phyloP scores from a whole-genome alignment of 345 rosid genomes.

The Litchi chinensis region DNA sequence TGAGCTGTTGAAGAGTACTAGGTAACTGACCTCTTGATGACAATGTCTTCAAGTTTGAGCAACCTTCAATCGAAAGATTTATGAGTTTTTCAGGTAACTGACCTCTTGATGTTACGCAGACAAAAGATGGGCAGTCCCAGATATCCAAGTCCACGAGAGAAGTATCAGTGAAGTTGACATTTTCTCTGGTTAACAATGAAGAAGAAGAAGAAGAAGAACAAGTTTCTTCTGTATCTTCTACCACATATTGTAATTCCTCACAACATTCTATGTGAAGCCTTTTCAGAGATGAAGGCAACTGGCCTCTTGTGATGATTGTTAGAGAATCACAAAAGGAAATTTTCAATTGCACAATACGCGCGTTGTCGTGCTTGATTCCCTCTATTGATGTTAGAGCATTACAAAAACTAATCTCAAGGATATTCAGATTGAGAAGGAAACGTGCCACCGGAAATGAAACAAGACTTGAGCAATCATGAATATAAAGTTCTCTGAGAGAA shows the following conservation, averaged over 20 bases:
- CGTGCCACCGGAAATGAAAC: too few species aligned
- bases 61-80: background rate
- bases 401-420: background rate
- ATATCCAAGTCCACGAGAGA: slow-evolving; percentile 18
- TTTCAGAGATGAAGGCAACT: background rate
- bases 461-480: too few species aligned
- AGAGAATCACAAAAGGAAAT: background rate
- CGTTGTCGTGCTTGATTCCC: background rate
- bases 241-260: slow-evolving; percentile 19
- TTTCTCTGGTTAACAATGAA: background rate
- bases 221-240: background rate
- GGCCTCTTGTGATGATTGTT: background rate
- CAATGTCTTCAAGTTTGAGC: background rate
- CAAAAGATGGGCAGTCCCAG: slow-evolving; percentile 12
- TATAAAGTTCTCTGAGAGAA: too few species aligned
- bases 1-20: background rate
- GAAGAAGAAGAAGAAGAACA: background rate
- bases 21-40: too few species aligned
- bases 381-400: background rate
- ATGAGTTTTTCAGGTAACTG: background rate
- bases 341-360: background rate
- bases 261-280: slow-evolving; percentile 2
- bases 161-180: background rate
- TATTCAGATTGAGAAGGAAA: background rate
- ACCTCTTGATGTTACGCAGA: background rate